Base-by-base conservation (phyloP, 257 asterid species). In the Leonotis leonurus region DNA sequence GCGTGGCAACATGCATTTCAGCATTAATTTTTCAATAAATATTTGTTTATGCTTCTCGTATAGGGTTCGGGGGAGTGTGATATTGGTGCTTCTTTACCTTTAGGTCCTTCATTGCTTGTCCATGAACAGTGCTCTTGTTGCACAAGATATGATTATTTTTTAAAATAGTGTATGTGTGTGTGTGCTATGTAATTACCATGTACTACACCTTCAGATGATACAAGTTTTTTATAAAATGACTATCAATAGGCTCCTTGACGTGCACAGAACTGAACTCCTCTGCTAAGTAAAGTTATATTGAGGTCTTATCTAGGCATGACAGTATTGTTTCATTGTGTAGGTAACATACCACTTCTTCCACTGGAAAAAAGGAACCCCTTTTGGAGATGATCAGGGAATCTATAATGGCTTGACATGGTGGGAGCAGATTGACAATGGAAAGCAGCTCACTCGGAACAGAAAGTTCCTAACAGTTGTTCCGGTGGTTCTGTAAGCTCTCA, bases 331-430 rank as follows among this genome's bases (percentile, higher is more conserved):
- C 62, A 58, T 20, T 35, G 57, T 75, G 18, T 56, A 88, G 96
- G 83, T 88, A 20, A 88, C 96, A 12, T 89, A 89, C 74, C 95
- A 84, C 70, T 86, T 84, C 77, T 89, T 89, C 80, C 96, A 89
- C 56, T 89, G 96, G 96, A 84, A 82, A 76, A 89, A 89, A 79
- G 96, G 96, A 72, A 89, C 96, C 22, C 96, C 96, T 3, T 89
- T 89, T 72, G 85, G 95, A 70, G 96, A 89, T 78, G 96, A 89
- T 70, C 96, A 89, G 83, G 96, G 96, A 35, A 86, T 89, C 32
- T 89, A 89, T 70, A 89, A 89, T 78, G 58, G 83, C 17, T 75
- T 89, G 80, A 89, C 96, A 40, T 89, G 96, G 96, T 89, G 96
- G 96, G 96, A 89, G 76, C 96, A 89, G 78, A 82, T 89, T 18